phyloP scores from a whole-genome alignment of 2,329 filamentous ascomycete species.

The Fonsecaea monophora region DNA sequence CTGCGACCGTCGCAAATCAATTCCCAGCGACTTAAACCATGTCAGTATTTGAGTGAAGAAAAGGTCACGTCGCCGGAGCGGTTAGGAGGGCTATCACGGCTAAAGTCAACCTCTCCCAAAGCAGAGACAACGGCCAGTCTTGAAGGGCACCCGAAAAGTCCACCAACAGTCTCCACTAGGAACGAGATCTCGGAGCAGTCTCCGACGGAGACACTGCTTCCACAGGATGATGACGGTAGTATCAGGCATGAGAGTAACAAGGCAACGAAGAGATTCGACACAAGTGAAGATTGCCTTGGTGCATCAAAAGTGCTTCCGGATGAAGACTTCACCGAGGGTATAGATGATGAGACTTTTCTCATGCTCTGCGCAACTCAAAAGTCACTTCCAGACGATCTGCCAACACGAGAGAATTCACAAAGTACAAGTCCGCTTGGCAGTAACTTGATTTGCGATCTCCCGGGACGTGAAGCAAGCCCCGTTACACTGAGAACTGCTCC shows the following conservation, averaged over 20 bases:
- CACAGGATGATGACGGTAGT: not conserved
- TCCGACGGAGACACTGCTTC: not conserved
- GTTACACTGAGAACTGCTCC: not conserved
- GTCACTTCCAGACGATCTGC: not conserved
- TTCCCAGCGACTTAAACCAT: not conserved
- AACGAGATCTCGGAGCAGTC: not conserved
- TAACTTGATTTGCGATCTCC: not conserved
- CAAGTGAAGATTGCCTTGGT: not conserved
- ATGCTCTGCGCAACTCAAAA: constrained; percentile 28
- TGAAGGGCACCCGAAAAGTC: not conserved
- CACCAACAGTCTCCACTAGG: not conserved
- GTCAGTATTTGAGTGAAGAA: not conserved
- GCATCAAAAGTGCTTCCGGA: constrained; percentile 7
- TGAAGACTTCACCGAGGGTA: constrained; percentile 34
- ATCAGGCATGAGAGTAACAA: not conserved
- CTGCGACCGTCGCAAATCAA: constrained; percentile 21
- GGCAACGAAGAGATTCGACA: not conserved
- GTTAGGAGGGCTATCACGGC: not conserved
- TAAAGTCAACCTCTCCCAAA: not conserved
- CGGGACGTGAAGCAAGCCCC: not conserved
- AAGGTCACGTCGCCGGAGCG: not conserved
- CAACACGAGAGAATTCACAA: not conserved
- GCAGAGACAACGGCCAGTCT: not conserved
- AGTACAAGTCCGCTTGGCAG: no score
- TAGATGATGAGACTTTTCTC: constrained; percentile 33